Percentiles rank a stretch among this genome's conserved stretches.
phyloP scores from a whole-genome alignment of 176 grass and related monocot species.

The Tillandsia fasciculata region DNA sequence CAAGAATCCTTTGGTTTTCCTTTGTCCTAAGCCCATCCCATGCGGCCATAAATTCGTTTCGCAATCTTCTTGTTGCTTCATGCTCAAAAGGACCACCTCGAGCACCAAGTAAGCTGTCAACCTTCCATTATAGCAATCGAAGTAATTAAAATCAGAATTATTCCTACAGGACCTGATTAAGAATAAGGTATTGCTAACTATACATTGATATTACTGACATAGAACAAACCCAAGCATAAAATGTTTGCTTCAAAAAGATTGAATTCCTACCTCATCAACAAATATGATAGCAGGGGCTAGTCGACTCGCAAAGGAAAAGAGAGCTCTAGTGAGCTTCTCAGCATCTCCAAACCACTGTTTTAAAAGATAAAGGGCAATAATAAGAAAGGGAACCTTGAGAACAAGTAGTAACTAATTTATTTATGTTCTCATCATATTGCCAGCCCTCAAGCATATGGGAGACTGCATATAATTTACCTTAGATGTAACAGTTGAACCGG shows the following conservation, averaged over 20 bases:
- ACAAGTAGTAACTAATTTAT: background rate
- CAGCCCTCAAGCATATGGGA: background rate
- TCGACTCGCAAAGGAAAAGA: slow-evolving; percentile 86
- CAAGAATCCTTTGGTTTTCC: slow-evolving; percentile 82
- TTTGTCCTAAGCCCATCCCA: slow-evolving; percentile 94
- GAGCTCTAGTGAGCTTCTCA: slow-evolving; percentile 93
- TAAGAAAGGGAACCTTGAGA: background rate
- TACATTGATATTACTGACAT: slow-evolving; percentile 1
- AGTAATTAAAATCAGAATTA: slow-evolving; percentile 5
- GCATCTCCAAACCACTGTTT: slow-evolving; percentile 98
- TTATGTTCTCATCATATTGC: background rate
- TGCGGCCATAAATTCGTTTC: slow-evolving; percentile 97
- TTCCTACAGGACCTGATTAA: background rate
- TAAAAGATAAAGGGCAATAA: slow-evolving; percentile 26
- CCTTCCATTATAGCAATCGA: slow-evolving; percentile 40
- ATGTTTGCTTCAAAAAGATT: slow-evolving; percentile 12
- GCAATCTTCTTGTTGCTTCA: slow-evolving; percentile 95
- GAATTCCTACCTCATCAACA: slow-evolving; percentile 70
- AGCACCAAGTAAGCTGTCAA: slow-evolving; percentile 92
- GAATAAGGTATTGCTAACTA: background rate
- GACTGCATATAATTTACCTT: slow-evolving; percentile 49
- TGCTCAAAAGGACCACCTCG: slow-evolving; percentile 93
- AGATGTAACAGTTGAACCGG: slow-evolving; percentile 83
- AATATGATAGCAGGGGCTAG: slow-evolving; percentile 93
- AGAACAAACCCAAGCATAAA: slow-evolving; percentile 4